These are phyloP conservation scores for Magnaporthales sp. DNA, from an alignment of 2,329 filamentous ascomycete species.

Conservation along the genomic window DNA sequence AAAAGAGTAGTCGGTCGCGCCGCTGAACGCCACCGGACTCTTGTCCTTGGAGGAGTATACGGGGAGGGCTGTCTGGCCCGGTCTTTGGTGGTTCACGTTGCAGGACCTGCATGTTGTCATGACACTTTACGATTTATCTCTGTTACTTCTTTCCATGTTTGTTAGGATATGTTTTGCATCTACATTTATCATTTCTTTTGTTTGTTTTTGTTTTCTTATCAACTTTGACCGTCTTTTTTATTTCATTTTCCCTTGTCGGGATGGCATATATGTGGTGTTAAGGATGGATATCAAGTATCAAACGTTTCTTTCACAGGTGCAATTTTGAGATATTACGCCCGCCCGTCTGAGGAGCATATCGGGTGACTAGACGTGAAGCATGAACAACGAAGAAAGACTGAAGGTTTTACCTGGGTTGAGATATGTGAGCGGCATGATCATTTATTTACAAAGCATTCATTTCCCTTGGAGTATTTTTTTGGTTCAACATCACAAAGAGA, in stretches of 20 bases:
- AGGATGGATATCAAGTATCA: background rate
- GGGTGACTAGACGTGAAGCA: background rate
- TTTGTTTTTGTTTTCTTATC: background rate
- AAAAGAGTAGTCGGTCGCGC: conserved; percentile 20
- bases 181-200: background rate
- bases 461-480: background rate
- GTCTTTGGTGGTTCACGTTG: background rate
- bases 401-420: background rate
- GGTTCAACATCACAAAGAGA: too few relatives aligned
- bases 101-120: background rate
- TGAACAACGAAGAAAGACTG: background rate
- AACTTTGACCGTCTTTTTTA: too few relatives aligned
- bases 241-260: background rate
- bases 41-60: background rate
- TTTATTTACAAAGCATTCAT: background rate
- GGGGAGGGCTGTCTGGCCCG: background rate
- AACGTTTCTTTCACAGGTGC: background rate
- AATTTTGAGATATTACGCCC: background rate
- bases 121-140: background rate
- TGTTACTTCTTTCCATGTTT: background rate
- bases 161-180: background rate
- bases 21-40: background rate
- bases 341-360: background rate
- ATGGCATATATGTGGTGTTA: background rate
- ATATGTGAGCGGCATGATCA: background rate